phyloP scores from a whole-genome alignment of 179 eudicot species.

The Beta macrorhiza region DNA sequence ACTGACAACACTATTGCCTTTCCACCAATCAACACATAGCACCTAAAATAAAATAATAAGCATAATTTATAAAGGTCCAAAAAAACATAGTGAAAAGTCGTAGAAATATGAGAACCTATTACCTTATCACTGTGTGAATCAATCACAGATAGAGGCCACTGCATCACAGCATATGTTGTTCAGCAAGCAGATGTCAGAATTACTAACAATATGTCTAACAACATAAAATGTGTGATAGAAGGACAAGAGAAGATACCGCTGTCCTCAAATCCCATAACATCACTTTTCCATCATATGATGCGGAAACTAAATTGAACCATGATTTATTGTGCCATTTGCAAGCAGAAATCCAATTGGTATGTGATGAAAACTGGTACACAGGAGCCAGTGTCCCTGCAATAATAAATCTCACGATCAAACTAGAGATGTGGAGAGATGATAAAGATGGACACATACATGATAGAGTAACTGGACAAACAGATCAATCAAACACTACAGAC shows the following conservation, averaged over 20 bases:
- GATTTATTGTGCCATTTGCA: slow-evolving; percentile 93
- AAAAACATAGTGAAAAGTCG: background rate
- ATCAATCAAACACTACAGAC: slow-evolving; percentile 29
- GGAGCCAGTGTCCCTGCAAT: slow-evolving; percentile 80
- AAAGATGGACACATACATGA: background rate
- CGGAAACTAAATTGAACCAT: slow-evolving; percentile 79
- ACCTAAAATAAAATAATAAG: slow-evolving; percentile 46
- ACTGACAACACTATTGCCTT: slow-evolving; percentile 68
- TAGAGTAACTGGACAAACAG: background rate
- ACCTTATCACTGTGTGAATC: slow-evolving; percentile 89
- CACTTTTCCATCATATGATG: slow-evolving; percentile 91
- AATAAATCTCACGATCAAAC: slow-evolving; percentile 11
- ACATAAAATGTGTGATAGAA: background rate
- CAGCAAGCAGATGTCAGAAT: slow-evolving; percentile 11
- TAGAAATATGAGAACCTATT: background rate
- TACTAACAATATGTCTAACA: background rate
- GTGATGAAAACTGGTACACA: slow-evolving; percentile 79
- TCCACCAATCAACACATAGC: slow-evolving; percentile 93
- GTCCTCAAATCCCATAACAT: slow-evolving; percentile 98
- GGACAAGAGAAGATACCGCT: slow-evolving; percentile 49
- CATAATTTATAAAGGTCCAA: background rate
- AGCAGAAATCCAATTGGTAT: slow-evolving; percentile 81
- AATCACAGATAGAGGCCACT: slow-evolving; percentile 88
- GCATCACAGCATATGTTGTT: slow-evolving; percentile 31
- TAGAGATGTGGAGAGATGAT: background rate